Conservation (phyloP, 176 grass and related monocot genomes). For the Metroxylon sagu region DNA sequence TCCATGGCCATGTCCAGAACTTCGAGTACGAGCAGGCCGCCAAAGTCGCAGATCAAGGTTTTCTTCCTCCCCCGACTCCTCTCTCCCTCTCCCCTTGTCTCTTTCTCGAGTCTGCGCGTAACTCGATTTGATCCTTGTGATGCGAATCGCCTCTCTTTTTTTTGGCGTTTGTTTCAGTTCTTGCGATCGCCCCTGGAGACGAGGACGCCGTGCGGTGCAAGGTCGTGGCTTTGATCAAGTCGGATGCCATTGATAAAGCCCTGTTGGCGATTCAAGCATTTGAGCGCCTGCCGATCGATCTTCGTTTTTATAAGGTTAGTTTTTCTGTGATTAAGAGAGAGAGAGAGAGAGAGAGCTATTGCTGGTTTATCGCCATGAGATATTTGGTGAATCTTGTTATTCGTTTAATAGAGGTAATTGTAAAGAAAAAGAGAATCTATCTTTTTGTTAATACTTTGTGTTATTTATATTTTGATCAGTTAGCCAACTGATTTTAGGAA, state of each 20-base stretch:
- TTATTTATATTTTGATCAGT: too few relatives aligned
- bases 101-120: constrained; percentile 2
- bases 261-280: constrained; percentile 60
- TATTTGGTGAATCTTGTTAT: too few relatives aligned
- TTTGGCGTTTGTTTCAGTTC: constrained; percentile 35
- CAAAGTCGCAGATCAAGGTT: constrained; percentile 92
- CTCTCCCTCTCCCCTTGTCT: background rate
- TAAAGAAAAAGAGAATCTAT: too few relatives aligned
- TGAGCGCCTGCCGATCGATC: constrained; percentile 55
- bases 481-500: too few relatives aligned
- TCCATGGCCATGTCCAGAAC: constrained; percentile 54
- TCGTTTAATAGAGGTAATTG: too few relatives aligned
- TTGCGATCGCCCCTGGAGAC: constrained; percentile 53
- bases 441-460: too few relatives aligned
- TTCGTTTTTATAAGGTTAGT: constrained; percentile 63
- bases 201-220: constrained; percentile 93
- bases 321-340: background rate
- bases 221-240: constrained; percentile 81
- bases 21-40: constrained; percentile 37
- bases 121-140: background rate
- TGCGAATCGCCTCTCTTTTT: background rate
- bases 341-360: too few relatives aligned
- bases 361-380: too few relatives aligned
- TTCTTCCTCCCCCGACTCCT: background rate
- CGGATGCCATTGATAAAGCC: constrained; percentile 57